phyloP scores from a whole-genome alignment of 1,284 basidiomycete species.

The Blastosporella zonata region DNA sequence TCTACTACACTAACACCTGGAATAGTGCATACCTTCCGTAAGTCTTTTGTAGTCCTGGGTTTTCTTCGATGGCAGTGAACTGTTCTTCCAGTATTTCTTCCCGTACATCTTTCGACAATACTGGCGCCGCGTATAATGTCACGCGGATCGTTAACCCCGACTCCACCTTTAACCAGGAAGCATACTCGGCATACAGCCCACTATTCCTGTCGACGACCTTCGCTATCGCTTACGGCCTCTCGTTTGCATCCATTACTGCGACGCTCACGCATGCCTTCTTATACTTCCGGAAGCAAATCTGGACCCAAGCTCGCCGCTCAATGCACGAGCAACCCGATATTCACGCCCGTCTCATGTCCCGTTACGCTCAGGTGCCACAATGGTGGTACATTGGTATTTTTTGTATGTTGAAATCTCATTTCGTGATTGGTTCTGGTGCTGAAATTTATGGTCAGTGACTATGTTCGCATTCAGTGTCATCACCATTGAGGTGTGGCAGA shows the following conservation, averaged over 20 bases:
- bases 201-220: conserved; percentile 67
- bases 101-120: conserved; percentile 56
- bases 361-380: conserved; percentile 74
- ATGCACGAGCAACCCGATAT: conserved; percentile 81
- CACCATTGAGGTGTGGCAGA: conserved; percentile 51
- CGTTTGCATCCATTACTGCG: conserved; percentile 57
- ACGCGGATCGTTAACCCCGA: conserved; percentile 50
- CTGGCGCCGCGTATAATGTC: conserved; percentile 54
- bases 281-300: conserved; percentile 81
- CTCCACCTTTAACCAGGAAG: conserved; percentile 47
- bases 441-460: conserved; percentile 26
- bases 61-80: conserved; percentile 2
- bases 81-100: conserved; percentile 47
- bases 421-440: neutral
- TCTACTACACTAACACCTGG: conserved; percentile 55
- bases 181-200: conserved; percentile 56
- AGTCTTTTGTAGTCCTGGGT: conserved; percentile 17
- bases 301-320: conserved; percentile 59
- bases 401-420: conserved; percentile 25
- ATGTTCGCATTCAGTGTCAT: conserved; percentile 54
- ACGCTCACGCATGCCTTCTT: conserved; percentile 76
- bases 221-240: conserved; percentile 62
- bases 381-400: conserved; percentile 68
- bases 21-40: conserved; percentile 48
- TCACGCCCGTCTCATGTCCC: conserved; percentile 79